Conservation (phyloP, 345 rosid species). For the sweet orange (Citrus sinensis) region DNA sequence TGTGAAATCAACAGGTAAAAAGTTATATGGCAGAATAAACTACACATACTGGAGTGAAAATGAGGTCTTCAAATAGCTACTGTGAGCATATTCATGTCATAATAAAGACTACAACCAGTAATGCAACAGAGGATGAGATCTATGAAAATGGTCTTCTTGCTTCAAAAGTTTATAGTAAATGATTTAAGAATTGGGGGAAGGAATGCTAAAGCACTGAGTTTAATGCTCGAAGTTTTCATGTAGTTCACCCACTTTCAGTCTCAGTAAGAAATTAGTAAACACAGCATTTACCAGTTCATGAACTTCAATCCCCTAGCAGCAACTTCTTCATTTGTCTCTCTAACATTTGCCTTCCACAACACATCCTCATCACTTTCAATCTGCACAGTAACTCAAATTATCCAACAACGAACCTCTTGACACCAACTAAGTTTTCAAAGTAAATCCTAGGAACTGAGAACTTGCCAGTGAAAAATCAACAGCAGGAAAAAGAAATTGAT, state of each 20-base stretch:
- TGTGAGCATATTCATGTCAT: not conserved
- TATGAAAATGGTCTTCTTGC: not conserved
- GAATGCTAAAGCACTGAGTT: not conserved
- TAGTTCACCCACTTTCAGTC: not conserved
- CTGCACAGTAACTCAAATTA: constrained; percentile 40
- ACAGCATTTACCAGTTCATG: constrained; percentile 59
- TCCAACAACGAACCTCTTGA: constrained; percentile 6
- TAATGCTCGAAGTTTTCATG: not conserved
- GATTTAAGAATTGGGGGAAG: not conserved
- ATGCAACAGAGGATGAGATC: not conserved
- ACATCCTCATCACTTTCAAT: constrained; percentile 74
- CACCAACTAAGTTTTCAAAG: constrained; percentile 14
- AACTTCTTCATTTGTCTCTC: constrained; percentile 81
- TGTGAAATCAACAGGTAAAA: not conserved
- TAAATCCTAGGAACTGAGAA: constrained; percentile 29
- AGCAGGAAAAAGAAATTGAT: constrained; percentile 85
- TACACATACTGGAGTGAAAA: not conserved
- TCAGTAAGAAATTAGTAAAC: not conserved
- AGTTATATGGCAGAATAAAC: not conserved
- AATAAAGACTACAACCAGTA: not conserved
- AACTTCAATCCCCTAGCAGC: constrained; percentile 75
- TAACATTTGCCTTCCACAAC: constrained; percentile 73
- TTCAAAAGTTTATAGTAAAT: not conserved
- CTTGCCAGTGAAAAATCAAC: constrained; percentile 94
- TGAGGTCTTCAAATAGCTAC: not conserved